Evolutionary conservation across 225 moss, liverwort and hornwort genomes (phyloP).

Genomic region (Straminergon stramineum): DNA sequence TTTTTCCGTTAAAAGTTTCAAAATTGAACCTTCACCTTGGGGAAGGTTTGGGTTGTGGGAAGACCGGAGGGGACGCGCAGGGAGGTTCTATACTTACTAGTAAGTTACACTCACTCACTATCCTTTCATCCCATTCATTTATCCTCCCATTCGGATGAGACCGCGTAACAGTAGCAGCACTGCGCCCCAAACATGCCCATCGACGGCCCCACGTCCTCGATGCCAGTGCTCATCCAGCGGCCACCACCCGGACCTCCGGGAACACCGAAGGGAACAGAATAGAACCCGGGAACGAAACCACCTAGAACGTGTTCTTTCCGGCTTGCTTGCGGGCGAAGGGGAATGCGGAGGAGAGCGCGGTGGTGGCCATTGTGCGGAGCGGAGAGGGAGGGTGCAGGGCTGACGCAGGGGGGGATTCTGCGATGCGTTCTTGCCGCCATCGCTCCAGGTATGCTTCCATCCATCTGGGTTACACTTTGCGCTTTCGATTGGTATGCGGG

Average conservation of each 20-base stretch:
- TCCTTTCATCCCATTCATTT: background rate
- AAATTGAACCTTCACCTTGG: background rate
- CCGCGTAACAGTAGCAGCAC: background rate
- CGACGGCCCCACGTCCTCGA: background rate
- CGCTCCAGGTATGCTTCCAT: background rate
- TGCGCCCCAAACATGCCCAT: background rate
- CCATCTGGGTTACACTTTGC: background rate
- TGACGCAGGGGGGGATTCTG: background rate
- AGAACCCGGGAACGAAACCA: background rate
- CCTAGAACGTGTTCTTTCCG: background rate
- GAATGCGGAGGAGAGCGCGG: background rate
- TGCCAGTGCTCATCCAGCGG: constrained; percentile 9
- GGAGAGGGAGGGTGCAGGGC: background rate
- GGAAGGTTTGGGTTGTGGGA: background rate
- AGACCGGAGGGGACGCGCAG: too few species aligned
- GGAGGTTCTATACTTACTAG: background rate
- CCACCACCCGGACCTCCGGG: background rate
- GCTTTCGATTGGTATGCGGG: constrained; percentile 4
- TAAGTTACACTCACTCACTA: too few species aligned
- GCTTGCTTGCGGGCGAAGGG: background rate
- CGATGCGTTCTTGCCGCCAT: background rate
- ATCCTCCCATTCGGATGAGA: background rate
- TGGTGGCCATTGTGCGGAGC: background rate
- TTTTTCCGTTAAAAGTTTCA: background rate
- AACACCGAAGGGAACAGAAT: background rate